Evolutionary conservation across 2,329 filamentous ascomycete species (phyloP).

Genomic region (Botrytis hyacinthi): DNA sequence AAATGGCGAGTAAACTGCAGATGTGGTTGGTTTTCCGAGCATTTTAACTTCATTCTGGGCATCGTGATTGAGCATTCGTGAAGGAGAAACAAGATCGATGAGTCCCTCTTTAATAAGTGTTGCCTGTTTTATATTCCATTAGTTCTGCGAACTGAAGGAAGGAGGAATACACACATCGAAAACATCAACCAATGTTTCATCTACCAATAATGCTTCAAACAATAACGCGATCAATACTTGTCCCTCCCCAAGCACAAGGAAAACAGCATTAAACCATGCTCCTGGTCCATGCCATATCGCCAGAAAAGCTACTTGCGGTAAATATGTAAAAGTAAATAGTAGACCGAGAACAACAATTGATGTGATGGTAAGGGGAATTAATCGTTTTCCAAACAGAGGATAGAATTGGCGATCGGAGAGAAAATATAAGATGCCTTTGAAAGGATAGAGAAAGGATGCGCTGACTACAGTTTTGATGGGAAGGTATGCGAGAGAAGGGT

Average conservation of each 20-base stretch:
- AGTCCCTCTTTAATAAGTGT: slow-evolving; percentile 74
- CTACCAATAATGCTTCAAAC: slow-evolving; percentile 79
- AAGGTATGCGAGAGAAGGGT: slow-evolving; percentile 9
- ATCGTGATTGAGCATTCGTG: slow-evolving; percentile 64
- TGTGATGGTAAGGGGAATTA: slow-evolving; percentile 78
- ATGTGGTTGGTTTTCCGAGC: slow-evolving; percentile 75
- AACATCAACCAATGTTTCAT: slow-evolving; percentile 73
- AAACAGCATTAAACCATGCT: slow-evolving; percentile 86
- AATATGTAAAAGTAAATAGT: slow-evolving; percentile 82
- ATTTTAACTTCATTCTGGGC: slow-evolving; percentile 71
- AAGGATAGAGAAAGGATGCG: slow-evolving; percentile 48
- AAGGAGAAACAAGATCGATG: slow-evolving; percentile 63
- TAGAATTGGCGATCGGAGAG: slow-evolving; percentile 73
- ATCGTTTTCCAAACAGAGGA: slow-evolving; percentile 72
- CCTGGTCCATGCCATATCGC: slow-evolving; percentile 82
- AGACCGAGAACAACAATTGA: slow-evolving; percentile 80
- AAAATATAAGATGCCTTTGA: slow-evolving; percentile 82
- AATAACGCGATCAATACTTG: slow-evolving; percentile 43
- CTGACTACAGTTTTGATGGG: slow-evolving; percentile 34
- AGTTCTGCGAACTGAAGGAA: neutral
- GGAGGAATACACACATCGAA: slow-evolving; percentile 62
- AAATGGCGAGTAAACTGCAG: slow-evolving; percentile 82
- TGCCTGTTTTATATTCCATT: slow-evolving; percentile 39
- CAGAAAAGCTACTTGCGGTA: slow-evolving; percentile 86
- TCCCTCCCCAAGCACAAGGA: slow-evolving; percentile 80